Base-by-base conservation (phyloP, 1,139 yeast species). In the Hyphopichia pseudoburtonii region DNA sequence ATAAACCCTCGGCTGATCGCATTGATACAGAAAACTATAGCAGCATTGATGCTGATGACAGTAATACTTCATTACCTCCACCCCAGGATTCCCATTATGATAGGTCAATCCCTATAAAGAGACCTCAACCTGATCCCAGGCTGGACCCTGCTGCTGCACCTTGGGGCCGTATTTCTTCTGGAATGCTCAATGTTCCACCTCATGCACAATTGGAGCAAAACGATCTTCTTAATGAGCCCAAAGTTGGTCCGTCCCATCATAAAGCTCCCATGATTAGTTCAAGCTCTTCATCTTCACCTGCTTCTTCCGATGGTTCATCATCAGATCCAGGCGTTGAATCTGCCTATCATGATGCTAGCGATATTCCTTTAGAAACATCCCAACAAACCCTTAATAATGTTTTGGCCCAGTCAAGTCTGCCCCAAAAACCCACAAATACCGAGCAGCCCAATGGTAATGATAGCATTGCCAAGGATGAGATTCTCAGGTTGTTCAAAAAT, bases 111-210 rank as follows among this genome's bases (percentile, higher is more conserved):
- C 73, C 73, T 1, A 45, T 45, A 21, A 63, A 63, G 39, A 37
- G 38, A 12, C 36, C 47, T 5, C 30, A 46, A 7, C 28, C 15
- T n/a, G n/a, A n/a, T n/a, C n/a, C n/a, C n/a, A n/a, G n/a, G n/a
- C n/a, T n/a, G n/a, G n/a, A n/a, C n/a, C n/a, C n/a, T n/a, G n/a
- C n/a, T n/a, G 47, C 38, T 3, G 41, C 36, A 7, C 41, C 45
- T 34, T 8, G 23, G 5, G 60, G 60, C 36, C 67, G 87, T 51
- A 80, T 82, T 32, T 79, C 86, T 1, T 80, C 86, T 0, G 89
- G 89, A 1, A 82, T 81, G 86, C 60, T 83, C 34, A 53, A 50
- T 34, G 51, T 62, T 26, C 73, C 73, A 1, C 53, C 52, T 14
- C 58, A 53, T 37, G 45, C 60, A 3, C 51, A 51, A 36, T 39